phyloP scores from a whole-genome alignment of 1,139 yeast genomes.

The Nakaseomyces glabratus region DNA sequence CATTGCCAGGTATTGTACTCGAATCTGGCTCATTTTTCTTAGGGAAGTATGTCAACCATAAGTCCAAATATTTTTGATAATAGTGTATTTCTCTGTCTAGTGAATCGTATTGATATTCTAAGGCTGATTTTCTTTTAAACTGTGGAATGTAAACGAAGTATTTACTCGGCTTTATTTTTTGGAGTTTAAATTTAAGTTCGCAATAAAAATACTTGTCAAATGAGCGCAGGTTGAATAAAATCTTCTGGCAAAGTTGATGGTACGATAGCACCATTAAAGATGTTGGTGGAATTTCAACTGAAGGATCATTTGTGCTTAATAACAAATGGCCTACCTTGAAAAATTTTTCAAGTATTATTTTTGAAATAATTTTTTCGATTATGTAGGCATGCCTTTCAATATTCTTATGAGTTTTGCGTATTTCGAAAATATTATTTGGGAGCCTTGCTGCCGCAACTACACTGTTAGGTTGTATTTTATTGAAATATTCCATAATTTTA shows the following conservation, averaged over 20 bases:
- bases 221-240: slow-evolving; percentile 1
- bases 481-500: slow-evolving; percentile 30
- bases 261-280: slow-evolving; percentile 3
- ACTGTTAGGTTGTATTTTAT: slow-evolving; percentile 19
- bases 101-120: slow-evolving; percentile 5
- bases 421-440: slow-evolving; percentile 35
- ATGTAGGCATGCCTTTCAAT: slow-evolving; percentile 33
- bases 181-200: slow-evolving; percentile 4
- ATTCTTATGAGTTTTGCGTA: slow-evolving; percentile 30
- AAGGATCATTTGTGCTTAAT: neutral
- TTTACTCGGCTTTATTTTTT: neutral
- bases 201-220: slow-evolving; percentile 8
- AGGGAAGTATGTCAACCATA: neutral
- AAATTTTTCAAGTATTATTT: slow-evolving; percentile 20
- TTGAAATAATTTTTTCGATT: slow-evolving; percentile 36
- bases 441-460: slow-evolving; percentile 45
- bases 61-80: neutral
- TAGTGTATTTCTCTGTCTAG: neutral
- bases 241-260: slow-evolving; percentile 2
- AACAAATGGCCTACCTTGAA: slow-evolving; percentile 9
- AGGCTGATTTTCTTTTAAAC: slow-evolving; percentile 3
- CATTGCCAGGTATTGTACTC: neutral
- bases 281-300: neutral
- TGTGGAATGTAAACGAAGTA: neutral
- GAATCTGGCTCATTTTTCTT: neutral